Evolutionary conservation across 2,329 filamentous ascomycete species (phyloP), one percentile per base, ranked within the genome.

Genomic region (Cladophialophora psammophila): DNA sequence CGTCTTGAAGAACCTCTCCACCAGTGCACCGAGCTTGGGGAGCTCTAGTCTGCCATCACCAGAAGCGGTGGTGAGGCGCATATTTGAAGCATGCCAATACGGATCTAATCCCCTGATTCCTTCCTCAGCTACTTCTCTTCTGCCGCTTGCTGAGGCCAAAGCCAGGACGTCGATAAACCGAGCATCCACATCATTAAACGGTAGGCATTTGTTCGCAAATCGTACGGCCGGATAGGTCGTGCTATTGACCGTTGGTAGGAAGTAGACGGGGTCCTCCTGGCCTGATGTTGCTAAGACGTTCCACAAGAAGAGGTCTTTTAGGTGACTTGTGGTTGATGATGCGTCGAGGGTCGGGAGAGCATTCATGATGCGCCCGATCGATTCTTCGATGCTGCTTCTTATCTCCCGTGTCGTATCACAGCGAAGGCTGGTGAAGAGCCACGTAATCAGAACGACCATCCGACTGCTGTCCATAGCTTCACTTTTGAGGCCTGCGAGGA

Each of bases 111-210:
- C 95, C 77, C 93, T 94, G 68, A 88, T 89, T 1, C 93, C 95
- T 80, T 98, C 94, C 76, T 99, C 95, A 0, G 92, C 80, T 2
- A 98, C 89, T 75, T 98, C 94, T 67, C 89, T 90, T 54, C 91
- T 87, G 75, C 94, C 91, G 75, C 94, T 91, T 2, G 85, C 84
- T 12, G 89, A 89, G 15, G 87, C 88, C 8, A 95, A 82, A 7
- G 94, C 94, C 58, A 97, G 84, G 15, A 98, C 86, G 76, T 97
- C 88, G 55, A 97, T 91, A 92, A 93, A 97, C 57, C 95, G 87
- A 32, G 88, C 95, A 42, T 90, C 83, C 9, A 92, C 84, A 74
- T 97, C 93, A 20, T 85, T 85, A 73, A 93, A 97, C 0, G 90
- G 87, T 5, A 99, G 82, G 74, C 93, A 96, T 59, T 92, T 87